phyloP scores from a whole-genome alignment of 1,284 basidiomycete species.

The Ceratobasidium papillatum region DNA sequence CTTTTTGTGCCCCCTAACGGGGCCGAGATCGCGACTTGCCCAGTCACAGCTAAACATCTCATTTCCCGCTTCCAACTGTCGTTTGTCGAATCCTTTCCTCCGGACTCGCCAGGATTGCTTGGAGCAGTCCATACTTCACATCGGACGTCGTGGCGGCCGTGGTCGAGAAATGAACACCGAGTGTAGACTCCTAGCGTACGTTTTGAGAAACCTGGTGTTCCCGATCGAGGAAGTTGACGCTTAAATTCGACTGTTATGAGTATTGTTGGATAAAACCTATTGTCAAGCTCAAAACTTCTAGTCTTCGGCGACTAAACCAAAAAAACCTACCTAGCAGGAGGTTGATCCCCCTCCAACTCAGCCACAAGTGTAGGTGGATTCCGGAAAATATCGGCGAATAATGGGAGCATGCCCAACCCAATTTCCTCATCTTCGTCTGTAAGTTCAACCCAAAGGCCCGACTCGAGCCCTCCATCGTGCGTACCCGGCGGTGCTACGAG shows the following conservation, averaged over 20 bases:
- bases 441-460: conserved; percentile 66
- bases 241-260: conserved; percentile 53
- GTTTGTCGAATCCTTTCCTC: neutral
- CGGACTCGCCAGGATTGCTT: neutral
- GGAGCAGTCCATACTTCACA: conserved; percentile 30
- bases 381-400: conserved; percentile 63
- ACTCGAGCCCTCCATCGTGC: conserved; percentile 58
- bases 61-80: conserved; percentile 23
- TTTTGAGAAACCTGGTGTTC: neutral
- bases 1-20: neutral
- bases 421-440: conserved; percentile 57
- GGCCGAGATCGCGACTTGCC: neutral
- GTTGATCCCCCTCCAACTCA: conserved; percentile 39
- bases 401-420: conserved; percentile 59
- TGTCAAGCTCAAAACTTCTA: too few species aligned
- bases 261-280: conserved; percentile 70
- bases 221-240: conserved; percentile 9
- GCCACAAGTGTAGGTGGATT: conserved; percentile 60
- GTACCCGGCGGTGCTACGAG: conserved; percentile 7
- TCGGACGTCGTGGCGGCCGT: conserved; percentile 21
- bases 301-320: too few species aligned
- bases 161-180: conserved; percentile 7
- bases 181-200: conserved; percentile 13
- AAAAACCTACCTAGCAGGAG: neutral
- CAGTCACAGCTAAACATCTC: conserved; percentile 16